phyloP scores from a whole-genome alignment of 805 yeast species.

The Grigorovia yakushimaensis region DNA sequence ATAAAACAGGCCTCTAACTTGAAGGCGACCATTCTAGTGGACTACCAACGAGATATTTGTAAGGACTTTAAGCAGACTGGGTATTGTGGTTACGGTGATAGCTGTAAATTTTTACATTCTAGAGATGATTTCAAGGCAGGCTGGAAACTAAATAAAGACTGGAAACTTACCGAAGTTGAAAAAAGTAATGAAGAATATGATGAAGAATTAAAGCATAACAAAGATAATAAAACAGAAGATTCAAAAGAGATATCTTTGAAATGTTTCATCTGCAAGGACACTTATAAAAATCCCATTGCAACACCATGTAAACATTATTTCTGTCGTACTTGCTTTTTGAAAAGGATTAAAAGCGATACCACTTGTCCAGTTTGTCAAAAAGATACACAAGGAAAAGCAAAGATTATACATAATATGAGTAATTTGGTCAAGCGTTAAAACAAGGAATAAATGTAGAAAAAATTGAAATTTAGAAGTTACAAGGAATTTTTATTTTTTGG shows the following conservation, averaged over 20 bases:
- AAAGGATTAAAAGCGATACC: slow-evolving; percentile 32
- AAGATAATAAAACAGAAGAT: not conserved
- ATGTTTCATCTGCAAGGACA: slow-evolving; percentile 51
- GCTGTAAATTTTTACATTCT: slow-evolving; percentile 87
- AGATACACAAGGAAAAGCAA: slow-evolving; percentile 52
- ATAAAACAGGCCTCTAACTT: slow-evolving; percentile 35
- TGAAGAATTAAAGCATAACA: slow-evolving; percentile 5
- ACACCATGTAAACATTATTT: slow-evolving; percentile 56
- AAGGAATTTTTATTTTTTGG: too few species aligned
- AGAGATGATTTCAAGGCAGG: slow-evolving; percentile 76
- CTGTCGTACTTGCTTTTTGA: slow-evolving; percentile 52
- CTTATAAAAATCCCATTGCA: slow-evolving; percentile 45
- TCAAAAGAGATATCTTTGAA: slow-evolving; percentile 41
- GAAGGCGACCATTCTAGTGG: slow-evolving; percentile 59
- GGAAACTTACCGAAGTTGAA: slow-evolving; percentile 41
- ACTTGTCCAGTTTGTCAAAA: slow-evolving; percentile 49
- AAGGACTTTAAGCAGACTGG: slow-evolving; percentile 89
- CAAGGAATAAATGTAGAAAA: not conserved
- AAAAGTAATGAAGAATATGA: slow-evolving; percentile 18
- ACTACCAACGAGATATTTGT: slow-evolving; percentile 89
- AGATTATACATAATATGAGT: slow-evolving; percentile 38
- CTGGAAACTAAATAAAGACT: slow-evolving; percentile 56
- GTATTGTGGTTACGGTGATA: slow-evolving; percentile 94
- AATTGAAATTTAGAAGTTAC: too few species aligned
- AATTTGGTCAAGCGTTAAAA: slow-evolving; percentile 11